Evolutionary conservation across 2,329 filamentous ascomycete species (phyloP).

Genomic region (Botryotinia narcissicola): DNA sequence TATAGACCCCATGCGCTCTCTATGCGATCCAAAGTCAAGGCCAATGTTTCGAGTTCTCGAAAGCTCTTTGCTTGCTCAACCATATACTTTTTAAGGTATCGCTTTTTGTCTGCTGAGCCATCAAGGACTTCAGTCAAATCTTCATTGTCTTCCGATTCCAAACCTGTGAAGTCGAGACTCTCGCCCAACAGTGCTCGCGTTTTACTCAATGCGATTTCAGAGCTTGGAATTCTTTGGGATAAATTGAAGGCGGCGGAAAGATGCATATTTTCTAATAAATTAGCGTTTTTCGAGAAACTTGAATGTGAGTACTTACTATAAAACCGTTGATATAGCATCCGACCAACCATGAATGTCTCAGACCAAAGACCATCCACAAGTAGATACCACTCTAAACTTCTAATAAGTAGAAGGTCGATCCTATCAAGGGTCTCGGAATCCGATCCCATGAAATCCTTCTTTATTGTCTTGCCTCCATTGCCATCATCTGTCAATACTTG

Average conservation of each 20-base stretch:
- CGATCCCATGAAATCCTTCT: constrained; percentile 67
- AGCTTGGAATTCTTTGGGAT: constrained; percentile 49
- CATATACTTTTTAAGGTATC: constrained; percentile 39
- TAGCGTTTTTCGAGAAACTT: constrained; percentile 19
- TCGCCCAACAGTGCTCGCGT: constrained; percentile 43
- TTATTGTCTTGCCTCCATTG: constrained; percentile 61
- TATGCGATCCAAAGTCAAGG: constrained; percentile 63
- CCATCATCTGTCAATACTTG: constrained; percentile 47
- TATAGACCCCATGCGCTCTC: constrained; percentile 54
- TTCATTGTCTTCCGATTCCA: constrained; percentile 33
- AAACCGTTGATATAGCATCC: constrained; percentile 77
- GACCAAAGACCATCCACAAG: constrained; percentile 71
- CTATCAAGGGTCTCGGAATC: constrained; percentile 58
- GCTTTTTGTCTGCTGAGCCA: constrained; percentile 40
- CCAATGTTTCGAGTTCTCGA: constrained; percentile 66
- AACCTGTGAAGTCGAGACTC: constrained; percentile 39
- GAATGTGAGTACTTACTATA: constrained; percentile 61
- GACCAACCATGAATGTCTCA: constrained; percentile 65
- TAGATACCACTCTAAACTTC: constrained; percentile 81
- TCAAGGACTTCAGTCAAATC: constrained; percentile 38
- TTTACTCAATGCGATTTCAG: constrained; percentile 40
- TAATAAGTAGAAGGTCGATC: constrained; percentile 70
- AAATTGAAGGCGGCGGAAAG: constrained; percentile 56
- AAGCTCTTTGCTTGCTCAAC: constrained; percentile 58
- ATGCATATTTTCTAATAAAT: constrained; percentile 41